Base-by-base conservation (phyloP, 805 yeast genomes). In the Hanseniaspora thailandica region DNA sequence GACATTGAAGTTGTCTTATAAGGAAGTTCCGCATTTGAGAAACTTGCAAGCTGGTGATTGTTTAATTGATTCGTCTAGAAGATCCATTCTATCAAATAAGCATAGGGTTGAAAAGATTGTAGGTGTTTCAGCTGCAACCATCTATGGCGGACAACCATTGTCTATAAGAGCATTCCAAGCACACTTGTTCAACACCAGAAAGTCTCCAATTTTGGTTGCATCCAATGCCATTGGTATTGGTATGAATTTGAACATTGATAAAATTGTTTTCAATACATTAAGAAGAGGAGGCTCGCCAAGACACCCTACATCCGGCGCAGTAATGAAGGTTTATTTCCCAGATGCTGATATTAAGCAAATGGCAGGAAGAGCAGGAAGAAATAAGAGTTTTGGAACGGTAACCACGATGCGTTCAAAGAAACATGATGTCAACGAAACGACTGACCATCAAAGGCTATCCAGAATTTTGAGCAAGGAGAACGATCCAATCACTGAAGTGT, bases 191-290 rank as follows among this genome's bases (percentile, higher is more conserved):
- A 93, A 93, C 63, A 69, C 63, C n/a, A 90, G 95, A 2, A 75
- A 76, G 34, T 83, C 79, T 57, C 93, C 89, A 61, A 75, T 85
- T n/a, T 71, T 93, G 36, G 85, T 93, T 6, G 97, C 98, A 1
- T 85, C 96, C 2, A 97, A 93, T 69, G 98, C 98, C 0, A 81
- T 93, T 57, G 98, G 98, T 2, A 90, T 93, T 97, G 98, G 98
- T 0, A 72, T 93, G 52, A 93, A 93, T 62, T 71, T 93, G 61
- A 82, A 85, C 25, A 89, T 93, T 58, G 78, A 81, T 55, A 71
- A 97, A 56, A 76, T 93, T 5, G 75, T 93, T 1, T 89, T 93
- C 63, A 77, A 84, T 17, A 74, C 82, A 0, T 69, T 76, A 26
- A 64, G 64, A 47, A 93, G 93, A 66, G 89, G 76, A 60, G 78